phyloP scores from a whole-genome alignment of 129 eudicot species.

The Tagetes erecta region DNA sequence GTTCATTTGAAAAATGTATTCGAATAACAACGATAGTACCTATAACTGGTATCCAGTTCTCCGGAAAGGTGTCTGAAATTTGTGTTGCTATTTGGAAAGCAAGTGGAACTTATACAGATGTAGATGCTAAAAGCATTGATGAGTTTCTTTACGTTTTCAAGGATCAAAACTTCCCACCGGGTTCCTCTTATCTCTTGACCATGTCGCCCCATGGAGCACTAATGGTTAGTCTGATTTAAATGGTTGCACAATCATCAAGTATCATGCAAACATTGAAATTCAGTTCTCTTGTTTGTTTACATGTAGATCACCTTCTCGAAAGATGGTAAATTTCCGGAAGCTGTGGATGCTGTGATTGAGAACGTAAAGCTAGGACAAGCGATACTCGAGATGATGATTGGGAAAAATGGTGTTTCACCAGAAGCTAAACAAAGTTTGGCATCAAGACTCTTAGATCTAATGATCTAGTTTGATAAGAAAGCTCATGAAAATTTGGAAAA shows the following conservation, averaged over 20 bases:
- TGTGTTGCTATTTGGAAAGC: conserved; percentile 64
- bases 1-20: conserved; percentile 70
- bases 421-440: not conserved
- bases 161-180: conserved; percentile 68
- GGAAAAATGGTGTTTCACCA: not conserved
- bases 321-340: not conserved
- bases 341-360: not conserved
- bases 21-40: conserved; percentile 75
- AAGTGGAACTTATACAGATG: conserved; percentile 59
- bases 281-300: not conserved
- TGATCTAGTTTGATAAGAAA: not conserved
- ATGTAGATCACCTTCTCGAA: not conserved
- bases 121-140: conserved; percentile 54
- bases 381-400: not conserved
- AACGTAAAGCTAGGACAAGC: not conserved
- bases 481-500: no score
- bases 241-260: no score
- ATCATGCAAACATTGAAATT: no score
- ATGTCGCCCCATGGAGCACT: conserved; percentile 45
- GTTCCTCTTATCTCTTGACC: conserved; percentile 70
- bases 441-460: not conserved
- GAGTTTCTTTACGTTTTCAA: conserved; percentile 65
- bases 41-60: conserved; percentile 52
- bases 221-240: conserved; percentile 31
- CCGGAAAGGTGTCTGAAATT: conserved; percentile 41